A percentile compares a stretch with the other conserved stretches of the same genome.
Conservation (phyloP, 306 rosid species). For the Begonia masoniana region DNA sequence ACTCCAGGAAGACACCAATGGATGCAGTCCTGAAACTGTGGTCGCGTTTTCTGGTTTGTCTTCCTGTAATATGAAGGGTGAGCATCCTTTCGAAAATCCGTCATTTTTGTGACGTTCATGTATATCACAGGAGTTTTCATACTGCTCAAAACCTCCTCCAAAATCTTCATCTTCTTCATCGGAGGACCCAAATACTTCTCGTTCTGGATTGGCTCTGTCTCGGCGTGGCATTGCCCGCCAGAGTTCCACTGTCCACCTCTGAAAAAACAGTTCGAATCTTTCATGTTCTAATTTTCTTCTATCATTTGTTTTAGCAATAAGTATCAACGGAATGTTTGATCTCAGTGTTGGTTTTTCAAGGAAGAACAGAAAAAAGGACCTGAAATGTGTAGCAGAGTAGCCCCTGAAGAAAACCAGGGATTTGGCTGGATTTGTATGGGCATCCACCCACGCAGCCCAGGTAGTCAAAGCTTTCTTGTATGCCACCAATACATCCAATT, state of each 20-base stretch:
- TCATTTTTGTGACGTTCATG: constrained; percentile 48
- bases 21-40: constrained; percentile 49
- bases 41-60: constrained; percentile 51
- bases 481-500: constrained; percentile 76
- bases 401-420: constrained; percentile 53
- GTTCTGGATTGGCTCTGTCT: constrained; percentile 55
- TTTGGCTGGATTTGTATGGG: constrained; percentile 25
- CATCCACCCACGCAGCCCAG: constrained; percentile 60
- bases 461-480: constrained; percentile 38
- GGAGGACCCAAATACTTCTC: constrained; percentile 55
- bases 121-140: constrained; percentile 30
- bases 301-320: no score
- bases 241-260: no score
- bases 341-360: no score
- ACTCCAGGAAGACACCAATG: no score
- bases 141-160: constrained; percentile 24
- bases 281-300: no score
- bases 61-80: constrained; percentile 53
- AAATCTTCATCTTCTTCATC: constrained; percentile 21
- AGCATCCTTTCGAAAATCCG: constrained; percentile 69
- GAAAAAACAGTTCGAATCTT: constrained; percentile 3
- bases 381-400: constrained; percentile 53
- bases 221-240: constrained; percentile 75
- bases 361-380: constrained; percentile 13
- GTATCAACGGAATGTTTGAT: no score